A percentile compares a stretch with the other conserved stretches of the same genome.
Conservation (phyloP, 495 filamentous ascomycete species). For the Immersiella caudata region DNA sequence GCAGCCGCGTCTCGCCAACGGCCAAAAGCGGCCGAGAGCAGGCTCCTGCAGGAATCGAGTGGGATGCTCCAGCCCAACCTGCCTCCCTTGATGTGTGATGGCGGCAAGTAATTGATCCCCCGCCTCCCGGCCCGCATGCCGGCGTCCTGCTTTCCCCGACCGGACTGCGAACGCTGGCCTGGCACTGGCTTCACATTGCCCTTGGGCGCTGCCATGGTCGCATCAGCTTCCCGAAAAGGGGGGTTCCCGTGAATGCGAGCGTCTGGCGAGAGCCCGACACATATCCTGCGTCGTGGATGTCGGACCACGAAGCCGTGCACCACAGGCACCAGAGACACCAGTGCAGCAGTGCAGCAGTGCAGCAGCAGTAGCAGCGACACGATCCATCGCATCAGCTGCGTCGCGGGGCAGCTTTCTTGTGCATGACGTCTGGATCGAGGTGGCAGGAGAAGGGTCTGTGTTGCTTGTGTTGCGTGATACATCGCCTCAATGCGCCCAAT, state of each 20-base stretch:
- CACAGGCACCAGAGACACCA: background rate
- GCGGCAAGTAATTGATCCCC: slow-evolving; percentile 21
- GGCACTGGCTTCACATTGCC: background rate
- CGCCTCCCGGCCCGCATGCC: slow-evolving; percentile 14
- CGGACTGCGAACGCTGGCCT: slow-evolving; percentile 4
- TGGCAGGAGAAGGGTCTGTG: background rate
- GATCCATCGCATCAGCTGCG: background rate
- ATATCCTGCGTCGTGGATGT: slow-evolving; percentile 8
- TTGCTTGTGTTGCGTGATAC: slow-evolving; percentile 15
- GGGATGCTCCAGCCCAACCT: slow-evolving; percentile 17
- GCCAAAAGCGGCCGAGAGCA: slow-evolving; percentile 9
- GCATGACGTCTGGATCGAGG: slow-evolving; percentile 4
- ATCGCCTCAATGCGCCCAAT: slow-evolving; percentile 8
- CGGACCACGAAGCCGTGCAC: slow-evolving; percentile 18
- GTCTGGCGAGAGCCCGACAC: slow-evolving; percentile 7
- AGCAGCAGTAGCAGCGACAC: background rate
- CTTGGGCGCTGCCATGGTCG: background rate
- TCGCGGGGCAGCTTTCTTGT: background rate
- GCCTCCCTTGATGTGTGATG: slow-evolving; percentile 13
- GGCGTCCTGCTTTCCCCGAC: slow-evolving; percentile 7
- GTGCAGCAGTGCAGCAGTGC: background rate
- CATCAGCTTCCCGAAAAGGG: background rate
- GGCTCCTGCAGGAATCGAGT: slow-evolving; percentile 9
- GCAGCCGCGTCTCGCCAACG: slow-evolving; percentile 17
- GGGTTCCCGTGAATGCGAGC: slow-evolving; percentile 1